Evolutionary conservation across 305 asterid genomes (phyloP), one percentile per base, ranked within the genome.

Genomic region (Plantago lanceolata): DNA sequence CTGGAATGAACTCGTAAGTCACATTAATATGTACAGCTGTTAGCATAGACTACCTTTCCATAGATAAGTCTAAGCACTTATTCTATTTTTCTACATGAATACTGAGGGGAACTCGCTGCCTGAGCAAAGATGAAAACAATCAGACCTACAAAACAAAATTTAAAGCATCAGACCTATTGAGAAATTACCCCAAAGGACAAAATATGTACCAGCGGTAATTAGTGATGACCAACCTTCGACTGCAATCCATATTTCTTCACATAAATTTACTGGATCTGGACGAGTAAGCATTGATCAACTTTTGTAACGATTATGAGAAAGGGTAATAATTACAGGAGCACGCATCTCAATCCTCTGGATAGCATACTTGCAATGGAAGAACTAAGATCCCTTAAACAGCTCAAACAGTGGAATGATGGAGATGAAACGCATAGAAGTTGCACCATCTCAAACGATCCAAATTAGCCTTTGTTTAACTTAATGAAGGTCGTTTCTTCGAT

Each of bases 371-470:
- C 44, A 55, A 26, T 26, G 43, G 40, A 54, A 54, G 40, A 21
- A 6, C n/a, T 55, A 20, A n/a, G 44, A 55, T 24, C 60, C 17
- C 35, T 28, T 55, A 55, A 28, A 55, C 8, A 33, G 35, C n/a
- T 19, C 15, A 43, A 28, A 19, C 60, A 28, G 28, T 28, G 60
- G 60, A 68, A 64, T 52, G 31, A 19, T 15, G 57, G 48, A 49
- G 67, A 33, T 6, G 55, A 50, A 48, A 66, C 21, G 63, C 40
- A 53, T 21, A 14, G 37, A 60, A 48, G 60, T 58, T 49, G 60
- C 60, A 66, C 69, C 71, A 69, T 65, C 65, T 58, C 57, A 37
- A 67, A 66, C 19, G 66, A 59, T 52, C 44, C 60, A 55, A 19
- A 24, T 26, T 17, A 31, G 49, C 65, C 71, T 61, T 61, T 8